Conservation (phyloP, 2,329 filamentous ascomycete species). For the Fusarium euwallaceae region DNA sequence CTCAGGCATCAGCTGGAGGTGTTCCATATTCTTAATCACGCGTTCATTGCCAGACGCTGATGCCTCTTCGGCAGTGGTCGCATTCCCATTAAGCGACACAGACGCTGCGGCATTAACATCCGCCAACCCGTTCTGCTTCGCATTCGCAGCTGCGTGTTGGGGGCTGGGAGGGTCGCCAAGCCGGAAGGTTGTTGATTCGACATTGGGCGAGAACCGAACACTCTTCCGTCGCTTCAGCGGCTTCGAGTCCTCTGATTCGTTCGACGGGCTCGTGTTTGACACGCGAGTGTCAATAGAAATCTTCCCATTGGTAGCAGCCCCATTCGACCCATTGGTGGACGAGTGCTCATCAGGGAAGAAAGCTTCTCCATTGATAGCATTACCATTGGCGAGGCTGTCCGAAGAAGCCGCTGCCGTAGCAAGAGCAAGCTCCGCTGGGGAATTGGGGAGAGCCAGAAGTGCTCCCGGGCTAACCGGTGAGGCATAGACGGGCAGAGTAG, state of each 20-base stretch:
- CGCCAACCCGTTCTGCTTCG: constrained; percentile 16
- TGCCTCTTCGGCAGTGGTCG: neutral
- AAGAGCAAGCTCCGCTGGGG: constrained; percentile 52
- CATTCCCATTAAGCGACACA: constrained; percentile 12
- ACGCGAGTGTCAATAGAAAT: constrained; percentile 7
- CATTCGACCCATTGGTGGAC: constrained; percentile 4
- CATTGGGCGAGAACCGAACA: constrained; percentile 77
- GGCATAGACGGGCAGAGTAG: neutral
- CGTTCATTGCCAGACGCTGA: neutral
- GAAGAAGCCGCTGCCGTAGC: constrained; percentile 19
- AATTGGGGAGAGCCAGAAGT: constrained; percentile 70
- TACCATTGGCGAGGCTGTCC: constrained; percentile 15
- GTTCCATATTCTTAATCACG: constrained; percentile 72
- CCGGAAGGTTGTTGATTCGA: constrained; percentile 74
- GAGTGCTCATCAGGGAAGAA: neutral
- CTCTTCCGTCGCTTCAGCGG: constrained; percentile 67
- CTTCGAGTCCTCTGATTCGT: constrained; percentile 36
- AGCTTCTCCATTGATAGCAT: neutral
- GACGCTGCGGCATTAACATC: constrained; percentile 28
- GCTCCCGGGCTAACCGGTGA: constrained; percentile 60
- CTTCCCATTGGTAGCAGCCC: constrained; percentile 16
- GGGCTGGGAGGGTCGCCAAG: constrained; percentile 66
- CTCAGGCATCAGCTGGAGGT: constrained; percentile 90
- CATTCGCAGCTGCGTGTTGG: constrained; percentile 46
- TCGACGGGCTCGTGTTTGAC: constrained; percentile 28